Evolutionary conservation across 192 early-diverging fungal species (phyloP).

Genomic region (Spizellomyces punctatus): DNA sequence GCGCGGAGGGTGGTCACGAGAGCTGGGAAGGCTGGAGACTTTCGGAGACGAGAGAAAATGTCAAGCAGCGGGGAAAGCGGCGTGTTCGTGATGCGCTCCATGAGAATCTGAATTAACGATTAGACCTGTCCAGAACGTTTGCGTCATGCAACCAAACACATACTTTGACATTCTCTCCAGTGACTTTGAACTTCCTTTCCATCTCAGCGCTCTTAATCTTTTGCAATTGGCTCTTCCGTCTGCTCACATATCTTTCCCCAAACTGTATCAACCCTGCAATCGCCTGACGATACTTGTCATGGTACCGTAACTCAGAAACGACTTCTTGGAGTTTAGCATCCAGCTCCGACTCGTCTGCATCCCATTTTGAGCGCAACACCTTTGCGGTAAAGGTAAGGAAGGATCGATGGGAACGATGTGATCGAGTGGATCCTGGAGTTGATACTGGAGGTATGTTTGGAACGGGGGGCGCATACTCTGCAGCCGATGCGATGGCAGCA

Average conservation of each 20-base stretch:
- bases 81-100: neutral
- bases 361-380: neutral
- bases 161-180: neutral
- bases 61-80: neutral
- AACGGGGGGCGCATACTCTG: neutral
- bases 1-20: neutral
- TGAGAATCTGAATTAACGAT: neutral
- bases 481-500: neutral
- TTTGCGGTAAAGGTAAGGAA: neutral
- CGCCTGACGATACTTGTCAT: neutral
- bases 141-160: neutral
- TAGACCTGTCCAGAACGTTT: neutral
- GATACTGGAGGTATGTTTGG: neutral
- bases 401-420: neutral
- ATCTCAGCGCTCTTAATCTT: neutral
- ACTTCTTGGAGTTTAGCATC: neutral
- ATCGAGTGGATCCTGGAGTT: neutral
- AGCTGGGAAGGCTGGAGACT: neutral
- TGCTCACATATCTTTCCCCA: neutral
- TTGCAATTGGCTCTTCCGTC: neutral
- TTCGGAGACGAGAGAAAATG: neutral
- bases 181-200: neutral
- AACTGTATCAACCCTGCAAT: neutral
- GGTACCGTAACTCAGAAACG: neutral
- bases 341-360: neutral